Percentiles rank a stretch among this genome's conserved stretches.
phyloP scores from a whole-genome alignment of 768 basidiomycete species.

The Candolleomyces efflorescens region DNA sequence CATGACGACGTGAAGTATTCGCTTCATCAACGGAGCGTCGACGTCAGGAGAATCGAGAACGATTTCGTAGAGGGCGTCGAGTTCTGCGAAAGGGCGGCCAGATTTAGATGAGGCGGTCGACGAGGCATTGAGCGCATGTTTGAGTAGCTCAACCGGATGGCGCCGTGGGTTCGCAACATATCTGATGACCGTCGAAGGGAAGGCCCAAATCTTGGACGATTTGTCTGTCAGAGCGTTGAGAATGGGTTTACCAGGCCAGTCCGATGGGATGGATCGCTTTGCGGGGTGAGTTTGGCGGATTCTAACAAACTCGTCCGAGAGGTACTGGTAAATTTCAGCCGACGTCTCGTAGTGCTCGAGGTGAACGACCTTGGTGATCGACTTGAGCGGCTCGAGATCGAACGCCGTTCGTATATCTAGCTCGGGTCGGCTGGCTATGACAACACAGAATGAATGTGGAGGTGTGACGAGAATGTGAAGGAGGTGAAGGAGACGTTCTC shows the following conservation, averaged over 20 bases:
- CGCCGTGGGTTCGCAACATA: not conserved
- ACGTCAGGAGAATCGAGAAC: not conserved
- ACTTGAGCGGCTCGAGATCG: not conserved
- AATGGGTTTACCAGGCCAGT: conserved; percentile 3
- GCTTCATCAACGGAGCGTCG: not conserved
- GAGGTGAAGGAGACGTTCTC: not conserved
- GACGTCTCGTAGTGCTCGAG: not conserved
- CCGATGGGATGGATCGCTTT: not conserved
- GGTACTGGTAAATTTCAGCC: not conserved
- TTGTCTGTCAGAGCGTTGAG: not conserved
- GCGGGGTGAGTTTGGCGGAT: not conserved
- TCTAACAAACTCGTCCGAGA: not conserved
- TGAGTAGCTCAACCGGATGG: not conserved
- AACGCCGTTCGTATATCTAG: not conserved
- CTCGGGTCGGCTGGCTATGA: conserved; percentile 9
- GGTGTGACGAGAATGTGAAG: not conserved
- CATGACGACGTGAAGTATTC: not conserved
- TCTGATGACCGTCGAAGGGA: conserved; percentile 1
- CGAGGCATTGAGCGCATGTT: not conserved
- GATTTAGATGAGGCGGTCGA: not conserved
- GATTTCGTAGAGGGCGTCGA: not conserved
- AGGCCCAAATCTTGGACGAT: conserved; percentile 4
- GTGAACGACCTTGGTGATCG: not conserved
- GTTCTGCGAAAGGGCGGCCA: not conserved
- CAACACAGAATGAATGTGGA: not conserved